Evolutionary conservation across 768 basidiomycete species (phyloP), one percentile per base, ranked within the genome.

Genomic region (Termitomyces sp.): DNA sequence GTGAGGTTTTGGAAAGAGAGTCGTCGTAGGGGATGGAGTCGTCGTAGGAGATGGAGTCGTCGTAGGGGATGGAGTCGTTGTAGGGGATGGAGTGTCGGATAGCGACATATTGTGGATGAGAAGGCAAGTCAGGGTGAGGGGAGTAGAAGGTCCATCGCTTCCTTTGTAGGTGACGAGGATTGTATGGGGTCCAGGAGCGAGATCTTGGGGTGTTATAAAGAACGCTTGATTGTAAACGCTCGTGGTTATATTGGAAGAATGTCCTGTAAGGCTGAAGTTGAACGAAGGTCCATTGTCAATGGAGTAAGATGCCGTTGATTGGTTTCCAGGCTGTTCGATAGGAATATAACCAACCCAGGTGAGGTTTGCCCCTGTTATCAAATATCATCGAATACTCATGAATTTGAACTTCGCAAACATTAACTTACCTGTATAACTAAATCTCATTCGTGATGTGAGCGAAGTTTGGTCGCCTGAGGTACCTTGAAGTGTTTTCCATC

Each of bases 321-420:
- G 32, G 15, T 32, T 39, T 7, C 35, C 22, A 3, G 52, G 41
- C 15, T 23, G 23, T 39, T 57, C 56, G 0, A 23, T 40, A 1
- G 56, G 52, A 6, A 57, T 50, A 25, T 23, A 53, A 9, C 56
- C 56, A 18, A 57, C 20, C 56, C 56, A 57, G 1, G 56, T 50
- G 7, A 57, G 22, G 13, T 22, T 29, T 18, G 39, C 53, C 2
- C 52, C 56, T 57, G 39, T 52, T 48, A 29, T 56, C 38, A 33
- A 47, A 48, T 25, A 40, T 47, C 22, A 32, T 35, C 29, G 40
- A 50, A 40, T 50, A 51, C 1, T 50, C 56, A 3, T 22, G 31
- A n/a, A 6, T 9, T n/a, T 23, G 56, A 46, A n/a, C n/a, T n/a
- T n/a, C n/a, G n/a, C n/a, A n/a, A n/a, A n/a, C n/a, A n/a, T n/a